phyloP scores from a whole-genome alignment of 2,329 filamentous ascomycete species.

The Xylaria sp. region DNA sequence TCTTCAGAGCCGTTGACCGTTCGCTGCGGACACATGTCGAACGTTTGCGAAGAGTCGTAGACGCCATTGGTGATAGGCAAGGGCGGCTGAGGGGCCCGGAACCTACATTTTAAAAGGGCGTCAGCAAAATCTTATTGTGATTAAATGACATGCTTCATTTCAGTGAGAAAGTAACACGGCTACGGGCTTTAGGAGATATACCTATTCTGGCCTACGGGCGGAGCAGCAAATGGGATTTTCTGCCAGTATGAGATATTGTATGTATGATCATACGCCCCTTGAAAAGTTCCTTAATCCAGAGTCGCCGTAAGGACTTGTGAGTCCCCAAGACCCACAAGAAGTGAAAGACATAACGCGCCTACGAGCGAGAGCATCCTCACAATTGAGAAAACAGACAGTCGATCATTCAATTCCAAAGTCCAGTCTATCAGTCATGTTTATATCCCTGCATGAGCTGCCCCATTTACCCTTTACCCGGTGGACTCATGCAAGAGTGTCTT shows the following conservation, averaged over 20 bases:
- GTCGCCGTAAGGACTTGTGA: slow-evolving; percentile 51
- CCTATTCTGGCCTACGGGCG: slow-evolving; percentile 64
- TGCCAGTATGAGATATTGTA: slow-evolving; percentile 70
- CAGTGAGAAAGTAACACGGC: too few species aligned
- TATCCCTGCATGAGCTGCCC: slow-evolving; percentile 22
- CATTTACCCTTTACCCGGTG: slow-evolving; percentile 20
- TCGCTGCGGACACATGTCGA: slow-evolving; percentile 69
- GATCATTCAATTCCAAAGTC: slow-evolving; percentile 2
- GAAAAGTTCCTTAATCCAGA: slow-evolving; percentile 63
- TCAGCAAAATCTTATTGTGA: slow-evolving; percentile 10
- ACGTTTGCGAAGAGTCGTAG: slow-evolving; percentile 66
- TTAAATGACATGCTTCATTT: too few species aligned
- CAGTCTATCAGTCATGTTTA: slow-evolving; percentile 15
- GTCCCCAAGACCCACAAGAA: slow-evolving; percentile 20
- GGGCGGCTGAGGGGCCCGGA: slow-evolving; percentile 70
- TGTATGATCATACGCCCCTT: slow-evolving; percentile 60
- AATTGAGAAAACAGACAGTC: not conserved
- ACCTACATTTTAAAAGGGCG: slow-evolving; percentile 52
- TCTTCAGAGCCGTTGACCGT: slow-evolving; percentile 68
- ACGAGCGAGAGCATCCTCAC: slow-evolving; percentile 18
- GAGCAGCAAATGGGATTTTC: slow-evolving; percentile 70
- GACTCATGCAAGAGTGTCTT: not conserved
- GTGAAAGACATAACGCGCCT: slow-evolving; percentile 19
- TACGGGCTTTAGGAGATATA: too few species aligned
- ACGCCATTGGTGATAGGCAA: slow-evolving; percentile 57